phyloP scores from a whole-genome alignment of 371 early-diverging fungal genomes.

The Mortierella sp. region DNA sequence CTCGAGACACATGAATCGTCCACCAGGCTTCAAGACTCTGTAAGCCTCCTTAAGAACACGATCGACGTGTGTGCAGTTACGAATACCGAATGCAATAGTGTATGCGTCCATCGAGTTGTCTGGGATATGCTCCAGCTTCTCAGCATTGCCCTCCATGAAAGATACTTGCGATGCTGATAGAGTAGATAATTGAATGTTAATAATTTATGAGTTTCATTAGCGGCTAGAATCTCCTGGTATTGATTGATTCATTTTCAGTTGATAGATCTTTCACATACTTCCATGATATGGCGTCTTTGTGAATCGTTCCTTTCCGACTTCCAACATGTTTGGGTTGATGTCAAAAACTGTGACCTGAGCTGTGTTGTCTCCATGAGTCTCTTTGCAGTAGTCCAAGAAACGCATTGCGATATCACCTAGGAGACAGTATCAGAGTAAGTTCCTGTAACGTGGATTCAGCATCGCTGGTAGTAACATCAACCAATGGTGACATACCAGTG shows the following conservation, averaged over 20 bases:
- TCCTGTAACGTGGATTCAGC: background rate
- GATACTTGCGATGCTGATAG: slow-evolving; percentile 67
- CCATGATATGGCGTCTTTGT: slow-evolving; percentile 67
- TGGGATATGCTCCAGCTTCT: slow-evolving; percentile 80
- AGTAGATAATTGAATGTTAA: background rate
- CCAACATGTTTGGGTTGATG: slow-evolving; percentile 96
- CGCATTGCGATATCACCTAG: slow-evolving; percentile 94
- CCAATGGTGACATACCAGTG: slow-evolving; percentile 72
- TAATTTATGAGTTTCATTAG: background rate
- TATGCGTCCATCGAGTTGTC: slow-evolving; percentile 91
- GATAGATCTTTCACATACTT: slow-evolving; percentile 58
- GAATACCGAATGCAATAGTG: slow-evolving; percentile 97
- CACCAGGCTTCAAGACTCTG: slow-evolving; percentile 95
- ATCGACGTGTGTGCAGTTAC: slow-evolving; percentile 97
- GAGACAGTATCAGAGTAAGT: background rate
- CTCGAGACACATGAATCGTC: slow-evolving; percentile 95
- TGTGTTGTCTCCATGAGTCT: slow-evolving; percentile 71
- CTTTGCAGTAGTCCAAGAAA: slow-evolving; percentile 87
- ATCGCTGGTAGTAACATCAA: background rate
- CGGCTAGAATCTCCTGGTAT: background rate
- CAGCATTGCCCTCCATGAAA: slow-evolving; percentile 93
- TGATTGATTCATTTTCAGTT: background rate
- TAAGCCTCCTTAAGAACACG: slow-evolving; percentile 90
- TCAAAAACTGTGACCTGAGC: slow-evolving; percentile 93
- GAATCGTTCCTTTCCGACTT: slow-evolving; percentile 88